Evolutionary conservation across 2,329 filamentous ascomycete species (phyloP), one percentile per base, ranked within the genome.

Genomic region (Colletotrichum coccodes): DNA sequence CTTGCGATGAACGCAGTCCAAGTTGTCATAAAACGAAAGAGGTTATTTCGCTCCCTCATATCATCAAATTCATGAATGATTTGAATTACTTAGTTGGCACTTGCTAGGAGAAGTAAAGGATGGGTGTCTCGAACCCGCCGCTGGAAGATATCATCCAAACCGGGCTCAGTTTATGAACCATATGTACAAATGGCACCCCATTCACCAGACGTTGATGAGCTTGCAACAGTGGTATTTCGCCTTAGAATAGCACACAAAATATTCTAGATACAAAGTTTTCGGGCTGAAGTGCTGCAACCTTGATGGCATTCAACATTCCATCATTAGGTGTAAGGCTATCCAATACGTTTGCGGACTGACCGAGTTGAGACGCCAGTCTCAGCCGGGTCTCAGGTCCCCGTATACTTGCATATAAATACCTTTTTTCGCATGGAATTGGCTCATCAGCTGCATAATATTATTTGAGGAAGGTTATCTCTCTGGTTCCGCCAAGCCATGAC

Each of bases 401-500:
- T 59, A 64, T 21, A 64, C 60, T 11, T 40, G 36, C 54, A 53
- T 64, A 21, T 44, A 47, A 46, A 59, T 52, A 14, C 52, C 61
- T 8, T 52, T 44, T 3, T 52, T 44, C 4, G 36, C 36, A 5
- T 59, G 34, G 6, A 50, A 9, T 4, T 26, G 38, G 11, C 36
- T 59, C 12, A 26, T n/a, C 0, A 64, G 46, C 28, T 64, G 44
- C 6, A 64, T 59, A 16, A 59, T 4, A 57, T 16, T n/a, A n/a
- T n/a, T n/a, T n/a, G n/a, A n/a, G n/a, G n/a, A n/a, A n/a, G n/a
- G n/a, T n/a, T n/a, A n/a, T n/a, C n/a, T n/a, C n/a, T n/a, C n/a
- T n/a, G n/a, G n/a, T n/a, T n/a, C n/a, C n/a, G n/a, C n/a, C n/a
- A n/a, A n/a, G n/a, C n/a, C n/a, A n/a, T n/a, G n/a, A n/a, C n/a